Percentiles rank a stretch among this genome's conserved stretches.
Conservation (phyloP, 352 stramenopile species). For the Pythium folliculosum region DNA sequence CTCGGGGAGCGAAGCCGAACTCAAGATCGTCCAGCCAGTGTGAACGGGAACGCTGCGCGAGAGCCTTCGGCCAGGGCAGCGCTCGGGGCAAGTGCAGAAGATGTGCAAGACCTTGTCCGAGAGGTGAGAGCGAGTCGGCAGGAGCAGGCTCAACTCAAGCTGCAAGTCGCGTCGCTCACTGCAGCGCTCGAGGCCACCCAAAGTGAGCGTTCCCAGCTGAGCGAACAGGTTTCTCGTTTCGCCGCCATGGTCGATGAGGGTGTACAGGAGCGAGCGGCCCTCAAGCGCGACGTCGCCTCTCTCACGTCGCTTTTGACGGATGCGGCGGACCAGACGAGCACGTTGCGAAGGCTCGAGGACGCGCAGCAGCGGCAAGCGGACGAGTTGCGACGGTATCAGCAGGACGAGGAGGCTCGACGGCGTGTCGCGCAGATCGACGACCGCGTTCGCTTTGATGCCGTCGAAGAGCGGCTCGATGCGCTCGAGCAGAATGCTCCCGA, state of each 20-base stretch:
- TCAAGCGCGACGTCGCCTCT: slow-evolving; percentile 9
- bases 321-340: background rate
- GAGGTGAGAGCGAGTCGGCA: slow-evolving; percentile 7
- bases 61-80: background rate
- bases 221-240: background rate
- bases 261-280: background rate
- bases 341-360: background rate
- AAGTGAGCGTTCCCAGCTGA: slow-evolving; percentile 2
- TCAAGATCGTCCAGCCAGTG: background rate
- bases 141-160: slow-evolving; percentile 8
- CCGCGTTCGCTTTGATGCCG: background rate
- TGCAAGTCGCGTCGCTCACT: slow-evolving; percentile 9
- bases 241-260: background rate
- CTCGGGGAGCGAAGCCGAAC: background rate
- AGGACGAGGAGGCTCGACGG: slow-evolving; percentile 13
- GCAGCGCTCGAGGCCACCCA: slow-evolving; percentile 3
- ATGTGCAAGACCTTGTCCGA: slow-evolving; percentile 1
- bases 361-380: slow-evolving; percentile 14
- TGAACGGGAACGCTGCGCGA: background rate
- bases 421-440: slow-evolving; percentile 14
- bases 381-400: slow-evolving; percentile 15
- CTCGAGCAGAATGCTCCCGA: background rate
- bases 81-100: background rate
- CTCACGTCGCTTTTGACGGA: slow-evolving; percentile 5
- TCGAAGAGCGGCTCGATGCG: slow-evolving; percentile 10